A percentile compares a stretch with the other conserved stretches of the same genome.
Evolutionary conservation across 176 grass and related monocot genomes (phyloP).

Genomic region (Carex kokanica): DNA sequence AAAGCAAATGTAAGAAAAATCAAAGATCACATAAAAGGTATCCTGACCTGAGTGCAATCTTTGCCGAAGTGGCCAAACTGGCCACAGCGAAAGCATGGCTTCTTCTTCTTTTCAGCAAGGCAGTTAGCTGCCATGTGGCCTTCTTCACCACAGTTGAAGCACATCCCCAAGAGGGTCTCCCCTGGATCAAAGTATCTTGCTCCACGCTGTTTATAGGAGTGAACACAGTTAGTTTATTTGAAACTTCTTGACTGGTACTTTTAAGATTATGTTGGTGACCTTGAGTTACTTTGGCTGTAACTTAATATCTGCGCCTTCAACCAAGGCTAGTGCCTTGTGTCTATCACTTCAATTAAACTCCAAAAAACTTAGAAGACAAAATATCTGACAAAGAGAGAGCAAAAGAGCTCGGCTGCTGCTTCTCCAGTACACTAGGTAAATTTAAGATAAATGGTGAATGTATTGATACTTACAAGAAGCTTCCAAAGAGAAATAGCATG

Average conservation of each 20-base stretch:
- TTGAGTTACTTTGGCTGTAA: not conserved
- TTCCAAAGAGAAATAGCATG: conserved; percentile 36
- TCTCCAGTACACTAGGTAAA: not conserved
- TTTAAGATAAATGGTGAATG: not conserved
- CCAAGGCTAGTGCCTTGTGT: not conserved
- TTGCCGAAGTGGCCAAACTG: conserved; percentile 77
- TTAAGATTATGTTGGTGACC: not conserved
- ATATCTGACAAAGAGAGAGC: not conserved
- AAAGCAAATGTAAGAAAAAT: conserved; percentile 18
- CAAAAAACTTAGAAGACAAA: not conserved
- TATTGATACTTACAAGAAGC: conserved; percentile 78
- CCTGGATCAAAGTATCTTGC: conserved; percentile 85
- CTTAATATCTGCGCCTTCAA: not conserved
- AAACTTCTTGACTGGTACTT: not conserved
- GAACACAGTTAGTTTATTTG: conserved; percentile 14
- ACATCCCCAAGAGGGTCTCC: conserved; percentile 55
- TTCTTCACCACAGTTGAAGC: conserved; percentile 90
- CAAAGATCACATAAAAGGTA: conserved; percentile 33
- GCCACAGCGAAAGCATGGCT: conserved; percentile 90
- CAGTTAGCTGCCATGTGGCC: conserved; percentile 86
- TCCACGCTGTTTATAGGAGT: conserved; percentile 55
- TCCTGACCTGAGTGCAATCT: conserved; percentile 77
- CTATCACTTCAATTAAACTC: not conserved
- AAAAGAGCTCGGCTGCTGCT: not conserved
- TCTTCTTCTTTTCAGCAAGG: conserved; percentile 59